These are phyloP conservation scores for Neonectria faginata DNA, from an alignment of 2,329 filamentous ascomycete genomes.

Conservation along the genomic window DNA sequence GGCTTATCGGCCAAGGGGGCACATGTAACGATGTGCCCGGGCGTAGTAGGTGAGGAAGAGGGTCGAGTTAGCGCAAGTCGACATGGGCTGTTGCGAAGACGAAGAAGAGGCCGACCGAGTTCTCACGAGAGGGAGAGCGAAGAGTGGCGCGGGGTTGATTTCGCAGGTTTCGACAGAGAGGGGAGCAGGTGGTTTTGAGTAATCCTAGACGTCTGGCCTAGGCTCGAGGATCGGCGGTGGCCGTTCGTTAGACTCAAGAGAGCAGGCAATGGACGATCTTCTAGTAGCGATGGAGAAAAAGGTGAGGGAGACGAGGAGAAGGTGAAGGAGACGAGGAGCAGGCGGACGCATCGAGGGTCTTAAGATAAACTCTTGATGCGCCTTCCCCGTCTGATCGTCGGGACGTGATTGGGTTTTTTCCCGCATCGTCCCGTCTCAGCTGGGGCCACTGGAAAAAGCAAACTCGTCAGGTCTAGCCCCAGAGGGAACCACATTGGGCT, in stretches of 20 bases:
- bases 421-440: constrained; percentile 18
- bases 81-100: constrained; percentile 34
- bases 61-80: constrained; percentile 31
- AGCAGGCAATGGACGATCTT: constrained; percentile 37
- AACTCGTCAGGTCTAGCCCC: constrained; percentile 29
- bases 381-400: constrained; percentile 32
- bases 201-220: background rate
- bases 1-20: constrained; percentile 56
- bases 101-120: background rate
- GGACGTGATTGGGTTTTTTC: constrained; percentile 33
- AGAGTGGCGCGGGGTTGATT: constrained; percentile 15
- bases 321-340: constrained; percentile 8
- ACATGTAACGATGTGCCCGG: constrained; percentile 57
- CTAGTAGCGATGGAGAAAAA: constrained; percentile 10
- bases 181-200: background rate
- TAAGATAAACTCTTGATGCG: constrained; percentile 19
- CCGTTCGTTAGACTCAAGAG: constrained; percentile 23
- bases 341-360: constrained; percentile 21
- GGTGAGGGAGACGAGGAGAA: constrained; percentile 3
- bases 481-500: constrained; percentile 17
- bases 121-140: constrained; percentile 9
- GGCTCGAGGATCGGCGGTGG: constrained; percentile 33
- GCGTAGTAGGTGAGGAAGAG: constrained; percentile 31
- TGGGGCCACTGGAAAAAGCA: constrained; percentile 29
- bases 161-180: constrained; percentile 2